These are phyloP conservation scores for Multifurca ochricompacta DNA, from an alignment of 768 basidiomycete species.

Conservation along the genomic window DNA sequence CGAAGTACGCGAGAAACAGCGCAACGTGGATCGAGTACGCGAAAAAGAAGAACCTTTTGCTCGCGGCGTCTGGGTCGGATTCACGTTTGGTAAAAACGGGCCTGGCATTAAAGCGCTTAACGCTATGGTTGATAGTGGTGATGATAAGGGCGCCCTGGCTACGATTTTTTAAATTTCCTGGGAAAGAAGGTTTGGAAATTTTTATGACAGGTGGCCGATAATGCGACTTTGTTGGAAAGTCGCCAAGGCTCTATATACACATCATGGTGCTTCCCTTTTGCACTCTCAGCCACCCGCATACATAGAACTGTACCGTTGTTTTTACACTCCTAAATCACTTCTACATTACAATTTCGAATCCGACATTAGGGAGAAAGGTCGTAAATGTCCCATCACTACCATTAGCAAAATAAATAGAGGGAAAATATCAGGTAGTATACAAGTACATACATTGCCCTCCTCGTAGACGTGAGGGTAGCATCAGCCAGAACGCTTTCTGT, in stretches of 20 bases:
- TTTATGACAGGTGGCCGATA: not conserved
- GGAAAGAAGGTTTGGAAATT: not conserved
- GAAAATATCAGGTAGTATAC: not conserved
- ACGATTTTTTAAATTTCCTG: slow-evolving; percentile 29
- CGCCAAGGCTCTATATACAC: not conserved
- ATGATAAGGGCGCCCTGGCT: slow-evolving; percentile 28
- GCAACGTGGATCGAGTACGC: slow-evolving; percentile 83
- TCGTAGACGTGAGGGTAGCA: not conserved
- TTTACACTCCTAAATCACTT: not conserved
- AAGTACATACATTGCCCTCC: not conserved
- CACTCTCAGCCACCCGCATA: too few species aligned
- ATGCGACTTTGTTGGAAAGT: not conserved
- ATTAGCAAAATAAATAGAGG: slow-evolving; percentile 4
- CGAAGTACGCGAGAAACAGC: slow-evolving; percentile 95
- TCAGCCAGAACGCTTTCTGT: not conserved
- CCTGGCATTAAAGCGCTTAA: slow-evolving; percentile 43
- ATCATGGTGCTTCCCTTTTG: not conserved
- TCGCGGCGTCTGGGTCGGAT: slow-evolving; percentile 85
- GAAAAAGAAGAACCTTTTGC: slow-evolving; percentile 73
- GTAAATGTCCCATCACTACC: not conserved
- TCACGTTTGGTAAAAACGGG: slow-evolving; percentile 86
- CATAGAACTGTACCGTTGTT: too few species aligned
- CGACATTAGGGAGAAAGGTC: not conserved
- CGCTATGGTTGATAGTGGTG: slow-evolving; percentile 21
- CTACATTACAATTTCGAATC: not conserved